Evolutionary conservation across 441 rosid genomes (phyloP).

Genomic region (Syzygium malaccense): DNA sequence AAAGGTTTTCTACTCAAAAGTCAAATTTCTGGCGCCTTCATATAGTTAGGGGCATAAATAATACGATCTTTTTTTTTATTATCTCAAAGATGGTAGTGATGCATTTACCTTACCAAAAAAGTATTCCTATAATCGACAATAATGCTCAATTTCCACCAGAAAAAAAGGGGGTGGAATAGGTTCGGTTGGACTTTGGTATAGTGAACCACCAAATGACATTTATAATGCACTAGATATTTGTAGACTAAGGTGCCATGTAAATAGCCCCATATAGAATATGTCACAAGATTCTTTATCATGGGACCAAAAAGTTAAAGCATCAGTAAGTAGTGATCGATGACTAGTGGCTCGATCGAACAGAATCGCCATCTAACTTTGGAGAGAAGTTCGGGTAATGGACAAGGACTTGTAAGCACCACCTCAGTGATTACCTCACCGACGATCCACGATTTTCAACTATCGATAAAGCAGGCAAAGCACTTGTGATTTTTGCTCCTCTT

Average conservation of each 20-base stretch:
- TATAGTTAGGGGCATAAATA: neutral
- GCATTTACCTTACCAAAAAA: neutral
- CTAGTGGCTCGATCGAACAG: neutral
- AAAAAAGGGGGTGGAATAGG: neutral
- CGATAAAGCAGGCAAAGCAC: neutral
- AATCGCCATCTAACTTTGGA: neutral
- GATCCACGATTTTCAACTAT: neutral
- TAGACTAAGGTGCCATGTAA: neutral
- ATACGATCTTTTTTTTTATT: neutral
- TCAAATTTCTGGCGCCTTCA: neutral
- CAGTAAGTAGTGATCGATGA: neutral
- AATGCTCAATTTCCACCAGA: neutral
- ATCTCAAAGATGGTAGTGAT: neutral
- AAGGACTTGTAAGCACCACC: neutral
- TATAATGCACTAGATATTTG: neutral
- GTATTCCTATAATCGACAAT: neutral
- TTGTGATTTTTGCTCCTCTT: neutral
- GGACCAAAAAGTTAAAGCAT: neutral
- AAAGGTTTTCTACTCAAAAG: neutral
- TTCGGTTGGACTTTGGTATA: neutral
- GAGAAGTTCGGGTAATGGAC: neutral
- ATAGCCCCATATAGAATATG: neutral
- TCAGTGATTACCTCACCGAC: neutral
- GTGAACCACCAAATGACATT: neutral
- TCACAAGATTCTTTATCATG: neutral